Evolutionary conservation across 2,329 filamentous ascomycete genomes (phyloP), one percentile per base, ranked within the genome.

Genomic region (Teratosphaeria epicoccoides): DNA sequence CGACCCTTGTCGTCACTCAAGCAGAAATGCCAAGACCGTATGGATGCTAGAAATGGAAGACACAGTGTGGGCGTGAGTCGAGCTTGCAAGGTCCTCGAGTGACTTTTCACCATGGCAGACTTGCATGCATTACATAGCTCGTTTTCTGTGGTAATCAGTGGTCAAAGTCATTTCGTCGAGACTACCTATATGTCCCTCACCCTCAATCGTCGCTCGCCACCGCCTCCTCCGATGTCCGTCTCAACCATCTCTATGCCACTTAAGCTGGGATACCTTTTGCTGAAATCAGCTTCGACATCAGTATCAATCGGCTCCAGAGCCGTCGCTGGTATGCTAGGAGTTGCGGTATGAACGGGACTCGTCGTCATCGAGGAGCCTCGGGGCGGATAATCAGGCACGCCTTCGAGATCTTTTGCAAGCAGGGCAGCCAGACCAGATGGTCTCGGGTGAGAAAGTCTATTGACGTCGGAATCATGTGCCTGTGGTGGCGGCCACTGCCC

Each of bases 161-260:
- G n/a, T n/a, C n/a, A n/a, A n/a, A n/a, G n/a, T n/a, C n/a, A n/a
- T n/a, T n/a, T n/a, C n/a, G n/a, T n/a, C n/a, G n/a, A n/a, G n/a
- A n/a, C n/a, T n/a, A n/a, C n/a, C 33, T 40, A 40, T 40, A 46
- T 26, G 24, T 50, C 49, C 37, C 25, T 50, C 20, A 50, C 17
- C 49, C 49, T 22, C 49, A 44, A 10, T 9, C 7, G 37, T 23
- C 49, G 26, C 26, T 40, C 33, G 14, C 40, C 49, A 28, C 1
- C 4, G 3, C 12, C 40, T 7, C 26, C 55, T 14, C 51, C 53
- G 51, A 63, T 59, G 25, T 64, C 62, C 45, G 52, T 59, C 71
- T 93, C 87, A n/a, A 88, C 85, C 82, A 91, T 87, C 72, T 96
- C 90, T 59, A 96, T 80, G 9, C 88, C 80, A 51, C 83, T 84